These are phyloP conservation scores for Anisogramma anomala DNA, from an alignment of 2,329 filamentous ascomycete species.

Conservation along the genomic window DNA sequence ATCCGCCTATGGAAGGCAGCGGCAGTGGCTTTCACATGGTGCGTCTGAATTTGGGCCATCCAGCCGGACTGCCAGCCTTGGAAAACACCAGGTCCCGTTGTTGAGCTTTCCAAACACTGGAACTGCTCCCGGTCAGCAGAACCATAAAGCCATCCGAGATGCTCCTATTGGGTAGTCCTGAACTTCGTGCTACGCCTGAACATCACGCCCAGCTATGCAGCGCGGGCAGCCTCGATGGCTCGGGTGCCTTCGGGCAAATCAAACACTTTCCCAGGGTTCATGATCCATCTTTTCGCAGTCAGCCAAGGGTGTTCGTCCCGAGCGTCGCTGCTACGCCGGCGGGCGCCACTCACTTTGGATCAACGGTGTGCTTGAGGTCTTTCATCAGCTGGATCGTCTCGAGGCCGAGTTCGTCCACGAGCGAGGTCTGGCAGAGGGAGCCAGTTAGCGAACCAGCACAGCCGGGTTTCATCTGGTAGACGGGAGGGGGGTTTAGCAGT, in stretches of 20 bases:
- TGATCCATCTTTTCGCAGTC: slow-evolving; percentile 19
- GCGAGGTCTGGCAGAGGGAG: slow-evolving; percentile 2
- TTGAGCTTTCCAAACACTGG: too few species aligned
- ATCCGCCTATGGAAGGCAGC: too few species aligned
- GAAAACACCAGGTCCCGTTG: too few species aligned
- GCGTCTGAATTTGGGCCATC: too few species aligned
- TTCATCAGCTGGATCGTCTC: slow-evolving; percentile 54
- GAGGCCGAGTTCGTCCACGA: slow-evolving; percentile 45
- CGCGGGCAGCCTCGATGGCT: not conserved
- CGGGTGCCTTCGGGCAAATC: slow-evolving; percentile 13
- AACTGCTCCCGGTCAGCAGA: too few species aligned
- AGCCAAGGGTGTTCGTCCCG: not conserved
- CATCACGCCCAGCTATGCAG: too few species aligned
- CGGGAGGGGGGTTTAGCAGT: slow-evolving; percentile 39
- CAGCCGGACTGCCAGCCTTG: too few species aligned
- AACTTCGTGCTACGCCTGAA: too few species aligned
- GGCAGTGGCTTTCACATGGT: too few species aligned
- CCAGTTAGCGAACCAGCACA: slow-evolving; percentile 12
- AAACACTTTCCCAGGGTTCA: slow-evolving; percentile 35
- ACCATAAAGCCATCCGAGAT: too few species aligned
- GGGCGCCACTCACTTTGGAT: slow-evolving; percentile 32
- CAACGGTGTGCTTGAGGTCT: slow-evolving; percentile 48
- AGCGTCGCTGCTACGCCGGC: not conserved
- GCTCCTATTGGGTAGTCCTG: too few species aligned
- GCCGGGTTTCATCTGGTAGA: slow-evolving; percentile 13